phyloP scores from a whole-genome alignment of 2,329 filamentous ascomycete species.

The Neurospora crassa region DNA sequence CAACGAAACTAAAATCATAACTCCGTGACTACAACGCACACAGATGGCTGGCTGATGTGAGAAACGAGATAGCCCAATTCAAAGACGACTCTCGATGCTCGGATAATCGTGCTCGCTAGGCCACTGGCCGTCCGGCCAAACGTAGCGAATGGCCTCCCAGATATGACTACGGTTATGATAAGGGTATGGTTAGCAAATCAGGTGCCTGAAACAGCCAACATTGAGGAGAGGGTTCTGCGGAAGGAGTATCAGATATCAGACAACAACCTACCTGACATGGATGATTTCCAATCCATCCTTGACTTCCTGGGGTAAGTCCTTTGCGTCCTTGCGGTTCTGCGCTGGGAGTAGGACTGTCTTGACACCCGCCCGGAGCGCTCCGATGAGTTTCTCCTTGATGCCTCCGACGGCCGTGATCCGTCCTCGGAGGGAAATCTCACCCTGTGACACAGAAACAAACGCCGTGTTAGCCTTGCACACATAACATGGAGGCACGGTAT shows the following conservation, averaged over 20 bases:
- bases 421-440: conserved; percentile 70
- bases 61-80: conserved; percentile 19
- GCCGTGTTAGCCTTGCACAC: conserved; percentile 14
- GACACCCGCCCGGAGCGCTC: conserved; percentile 83
- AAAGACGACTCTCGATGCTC: conserved; percentile 72
- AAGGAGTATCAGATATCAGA: not conserved
- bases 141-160: conserved; percentile 82
- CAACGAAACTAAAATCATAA: not conserved
- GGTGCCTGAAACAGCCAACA: not conserved
- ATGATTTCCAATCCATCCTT: conserved; percentile 79
- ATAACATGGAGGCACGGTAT: not conserved
- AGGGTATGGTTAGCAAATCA: conserved; percentile 13
- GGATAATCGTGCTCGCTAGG: conserved; percentile 58
- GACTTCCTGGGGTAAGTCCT: conserved; percentile 85
- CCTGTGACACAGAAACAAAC: conserved; percentile 29
- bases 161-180: conserved; percentile 56
- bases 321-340: conserved; percentile 84
- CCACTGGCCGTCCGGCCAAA: conserved; percentile 89
- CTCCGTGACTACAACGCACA: not conserved
- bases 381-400: conserved; percentile 98
- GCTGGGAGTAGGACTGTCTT: conserved; percentile 85
- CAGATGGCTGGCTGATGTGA: not conserved
- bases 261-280: conserved; percentile 64
- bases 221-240: not conserved
- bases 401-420: conserved; percentile 90